A percentile compares a stretch with the other conserved stretches of the same genome.
phyloP scores from a whole-genome alignment of 352 stramenopile genomes.

The Pythium sukuiense region DNA sequence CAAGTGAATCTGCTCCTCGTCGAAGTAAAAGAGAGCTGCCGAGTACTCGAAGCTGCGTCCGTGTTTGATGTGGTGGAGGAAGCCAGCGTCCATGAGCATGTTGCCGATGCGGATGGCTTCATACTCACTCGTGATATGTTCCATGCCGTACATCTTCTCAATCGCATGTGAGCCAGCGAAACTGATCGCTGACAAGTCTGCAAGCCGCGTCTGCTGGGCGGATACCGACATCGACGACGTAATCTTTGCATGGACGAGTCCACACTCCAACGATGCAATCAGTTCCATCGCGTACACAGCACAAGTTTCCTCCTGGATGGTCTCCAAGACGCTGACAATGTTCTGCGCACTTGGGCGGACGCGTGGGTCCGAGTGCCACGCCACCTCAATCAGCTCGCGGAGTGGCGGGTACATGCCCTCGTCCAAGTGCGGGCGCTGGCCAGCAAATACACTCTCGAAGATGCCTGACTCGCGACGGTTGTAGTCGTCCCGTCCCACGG shows the following conservation, averaged over 20 bases:
- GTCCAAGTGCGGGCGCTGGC: conserved; percentile 43
- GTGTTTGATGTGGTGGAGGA: conserved; percentile 40
- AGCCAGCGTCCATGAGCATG: conserved; percentile 38
- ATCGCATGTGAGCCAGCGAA: conserved; percentile 28
- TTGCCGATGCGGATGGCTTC: conserved; percentile 41
- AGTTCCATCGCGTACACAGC: conserved; percentile 47
- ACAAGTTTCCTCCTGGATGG: conserved; percentile 62
- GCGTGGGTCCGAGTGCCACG: conserved; percentile 57
- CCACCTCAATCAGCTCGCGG: conserved; percentile 52
- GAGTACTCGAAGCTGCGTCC: conserved; percentile 23
- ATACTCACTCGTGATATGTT: conserved; percentile 9
- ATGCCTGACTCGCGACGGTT: conserved; percentile 35
- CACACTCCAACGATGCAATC: conserved; percentile 44
- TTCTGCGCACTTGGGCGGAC: conserved; percentile 43
- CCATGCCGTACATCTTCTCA: conserved; percentile 7
- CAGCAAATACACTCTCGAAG: conserved; percentile 41
- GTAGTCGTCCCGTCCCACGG: background rate
- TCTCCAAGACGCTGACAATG: conserved; percentile 52
- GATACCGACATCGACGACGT: background rate
- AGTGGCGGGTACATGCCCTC: conserved; percentile 37
- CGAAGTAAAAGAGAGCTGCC: conserved; percentile 29
- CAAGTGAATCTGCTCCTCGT: conserved; percentile 29
- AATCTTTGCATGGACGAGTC: conserved; percentile 17
- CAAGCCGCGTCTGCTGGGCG: background rate
- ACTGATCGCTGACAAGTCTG: conserved; percentile 3